phyloP scores from a whole-genome alignment of 2,329 filamentous ascomycete genomes.

The Pseudocercospora cruenta region DNA sequence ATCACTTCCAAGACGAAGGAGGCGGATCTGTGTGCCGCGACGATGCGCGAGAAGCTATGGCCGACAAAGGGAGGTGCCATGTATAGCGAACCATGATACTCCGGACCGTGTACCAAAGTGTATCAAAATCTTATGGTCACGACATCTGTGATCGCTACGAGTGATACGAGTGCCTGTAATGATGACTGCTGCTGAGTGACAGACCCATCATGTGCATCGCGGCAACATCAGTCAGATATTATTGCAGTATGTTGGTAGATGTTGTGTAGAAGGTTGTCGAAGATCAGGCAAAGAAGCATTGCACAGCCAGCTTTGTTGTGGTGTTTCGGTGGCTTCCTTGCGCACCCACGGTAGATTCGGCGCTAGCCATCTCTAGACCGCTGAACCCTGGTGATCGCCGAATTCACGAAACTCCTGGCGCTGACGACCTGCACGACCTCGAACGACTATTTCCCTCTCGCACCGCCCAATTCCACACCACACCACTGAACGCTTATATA shows the following conservation, averaged over 20 bases:
- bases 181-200: background rate
- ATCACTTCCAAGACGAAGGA: background rate
- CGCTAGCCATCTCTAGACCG: background rate
- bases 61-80: background rate
- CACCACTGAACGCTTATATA: background rate
- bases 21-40: background rate
- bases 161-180: background rate
- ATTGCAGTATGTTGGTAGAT: too few relatives aligned
- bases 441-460: background rate
- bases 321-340: background rate
- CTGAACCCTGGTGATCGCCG: background rate
- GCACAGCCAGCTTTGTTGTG: background rate
- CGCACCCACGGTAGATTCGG: background rate
- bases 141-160: background rate
- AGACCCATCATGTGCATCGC: background rate
- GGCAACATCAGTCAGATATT: background rate
- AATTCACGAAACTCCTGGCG: background rate
- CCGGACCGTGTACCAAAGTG: background rate
- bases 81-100: constrained; percentile 1
- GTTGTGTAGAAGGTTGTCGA: too few relatives aligned
- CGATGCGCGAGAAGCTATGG: background rate
- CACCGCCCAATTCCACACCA: background rate
- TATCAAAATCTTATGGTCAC: background rate
- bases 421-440: background rate
- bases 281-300: background rate